Evolutionary conservation across 208 protist species (phyloP), one percentile per base, ranked within the genome.

Genomic region (Acanthamoeba castellanii): DNA sequence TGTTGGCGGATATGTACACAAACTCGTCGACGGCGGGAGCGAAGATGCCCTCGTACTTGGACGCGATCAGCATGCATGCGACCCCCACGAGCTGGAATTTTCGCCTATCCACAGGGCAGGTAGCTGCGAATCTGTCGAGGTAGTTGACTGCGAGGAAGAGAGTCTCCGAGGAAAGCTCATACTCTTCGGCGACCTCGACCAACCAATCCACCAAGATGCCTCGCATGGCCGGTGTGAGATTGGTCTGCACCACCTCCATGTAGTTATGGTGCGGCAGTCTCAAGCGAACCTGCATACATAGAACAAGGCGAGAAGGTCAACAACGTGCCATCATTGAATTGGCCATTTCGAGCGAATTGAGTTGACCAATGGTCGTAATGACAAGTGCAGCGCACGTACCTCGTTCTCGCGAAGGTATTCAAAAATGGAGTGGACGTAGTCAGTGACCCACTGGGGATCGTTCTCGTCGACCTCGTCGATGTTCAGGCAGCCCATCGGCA

Each of bases 41-140:
- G 97, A 98, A 99, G 91, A 99, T 99, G 96, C 99, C 99, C 95
- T 99, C 99, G 96, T 98, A 99, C 98, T 99, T 99, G 55, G 98
- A 98, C 27, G 99, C 99, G 25, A 99, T 96, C 50, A 99, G 95
- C 59, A 99, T 98, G 11, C 98, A 96, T 5, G 98, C 98, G 59
- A 99, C 98, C 57, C 99, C 99, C 14, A 99, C 98, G 20, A 99
- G 76, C 59, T 98, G 97, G 20, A 98, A 94, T 37, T 97, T 95
- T 20, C 87, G 45, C 55, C 76, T 78, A 30, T 66, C 11, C 16
- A 97, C 68, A 14, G 16, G 30, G 9, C 50, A n/a, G 9, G 68
- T 20, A 1, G 32, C 2, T 6, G 96, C 94, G 1, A 98, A 85
- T 25, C 97, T 25, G 89, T 98, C 97, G 0, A 98, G 25, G 85